These are phyloP conservation scores for sweet orange (Citrus sinensis) DNA, from an alignment of 345 rosid species.

Conservation along the genomic window DNA sequence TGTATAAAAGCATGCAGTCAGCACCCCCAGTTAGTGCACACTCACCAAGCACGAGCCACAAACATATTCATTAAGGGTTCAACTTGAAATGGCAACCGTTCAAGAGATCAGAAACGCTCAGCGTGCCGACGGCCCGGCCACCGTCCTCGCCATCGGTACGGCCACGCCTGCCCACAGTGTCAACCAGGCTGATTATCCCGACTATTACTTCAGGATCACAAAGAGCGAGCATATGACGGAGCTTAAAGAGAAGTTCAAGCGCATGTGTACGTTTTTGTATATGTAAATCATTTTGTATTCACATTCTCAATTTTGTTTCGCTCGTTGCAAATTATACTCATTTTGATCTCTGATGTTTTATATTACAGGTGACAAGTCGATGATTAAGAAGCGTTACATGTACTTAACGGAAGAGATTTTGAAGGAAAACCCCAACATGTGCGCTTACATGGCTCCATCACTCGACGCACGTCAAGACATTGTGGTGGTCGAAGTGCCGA, in stretches of 20 bases:
- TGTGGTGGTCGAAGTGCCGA: slow-evolving; percentile 77
- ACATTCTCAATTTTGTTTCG: background rate
- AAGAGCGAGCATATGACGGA: slow-evolving; percentile 74
- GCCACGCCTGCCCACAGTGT: slow-evolving; percentile 58
- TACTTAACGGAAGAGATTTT: slow-evolving; percentile 62
- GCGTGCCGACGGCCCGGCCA: slow-evolving; percentile 60
- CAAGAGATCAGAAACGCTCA: slow-evolving; percentile 59
- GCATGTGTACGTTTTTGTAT: slow-evolving; percentile 50
- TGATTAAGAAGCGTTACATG: slow-evolving; percentile 64
- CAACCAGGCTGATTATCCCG: slow-evolving; percentile 54
- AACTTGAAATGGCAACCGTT: slow-evolving; percentile 15
- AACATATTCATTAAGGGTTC: too few relatives aligned
- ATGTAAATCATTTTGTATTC: too few relatives aligned
- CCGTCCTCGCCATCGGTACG: slow-evolving; percentile 60
- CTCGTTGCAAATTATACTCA: background rate
- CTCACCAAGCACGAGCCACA: too few relatives aligned
- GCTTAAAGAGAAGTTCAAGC: slow-evolving; percentile 65
- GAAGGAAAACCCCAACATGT: slow-evolving; percentile 53
- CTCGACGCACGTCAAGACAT: slow-evolving; percentile 72
- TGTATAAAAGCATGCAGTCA: background rate
- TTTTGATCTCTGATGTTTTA: background rate
- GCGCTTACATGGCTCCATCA: slow-evolving; percentile 70
- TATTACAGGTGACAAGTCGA: slow-evolving; percentile 61
- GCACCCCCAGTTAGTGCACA: too few relatives aligned
- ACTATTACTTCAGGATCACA: slow-evolving; percentile 66